A percentile compares a stretch with the other conserved stretches of the same genome.
phyloP scores from a whole-genome alignment of 352 stramenopile genomes.

The Phytophthora agathidicida region DNA sequence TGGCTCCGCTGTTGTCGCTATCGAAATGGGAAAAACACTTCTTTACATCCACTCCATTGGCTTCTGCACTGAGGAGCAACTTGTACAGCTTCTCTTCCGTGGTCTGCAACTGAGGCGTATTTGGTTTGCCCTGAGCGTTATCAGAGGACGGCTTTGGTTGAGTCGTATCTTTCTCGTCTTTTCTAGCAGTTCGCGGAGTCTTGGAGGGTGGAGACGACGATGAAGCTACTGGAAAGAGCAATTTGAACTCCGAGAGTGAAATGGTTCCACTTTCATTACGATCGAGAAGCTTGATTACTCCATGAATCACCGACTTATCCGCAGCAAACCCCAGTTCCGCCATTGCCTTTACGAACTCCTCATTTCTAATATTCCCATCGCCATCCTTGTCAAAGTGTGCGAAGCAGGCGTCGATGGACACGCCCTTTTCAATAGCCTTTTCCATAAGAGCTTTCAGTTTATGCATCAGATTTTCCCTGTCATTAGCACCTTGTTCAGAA shows the following conservation, averaged over 20 bases:
- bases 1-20: constrained; percentile 40
- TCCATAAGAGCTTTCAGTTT: constrained; percentile 53
- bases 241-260: constrained; percentile 65
- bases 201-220: background rate
- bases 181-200: background rate
- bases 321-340: constrained; percentile 51
- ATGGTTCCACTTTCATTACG: constrained; percentile 69
- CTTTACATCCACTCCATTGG: constrained; percentile 41
- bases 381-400: constrained; percentile 87
- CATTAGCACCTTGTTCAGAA: background rate
- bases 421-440: constrained; percentile 47
- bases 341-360: constrained; percentile 69
- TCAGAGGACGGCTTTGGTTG: background rate
- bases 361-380: constrained; percentile 60
- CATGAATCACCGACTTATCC: constrained; percentile 35
- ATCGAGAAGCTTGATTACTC: constrained; percentile 62
- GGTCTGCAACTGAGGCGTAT: background rate
- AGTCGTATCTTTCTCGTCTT: background rate
- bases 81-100: constrained; percentile 32
- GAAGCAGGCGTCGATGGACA: constrained; percentile 71
- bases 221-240: constrained; percentile 43
- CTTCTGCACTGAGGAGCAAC: constrained; percentile 36
- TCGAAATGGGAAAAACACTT: constrained; percentile 69
- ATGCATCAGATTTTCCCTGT: constrained; percentile 28
- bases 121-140: background rate